Percentiles rank a stretch among this genome's conserved stretches.
Evolutionary conservation across 805 yeast genomes (phyloP).

Genomic region (Sugiyamaella floridensis): DNA sequence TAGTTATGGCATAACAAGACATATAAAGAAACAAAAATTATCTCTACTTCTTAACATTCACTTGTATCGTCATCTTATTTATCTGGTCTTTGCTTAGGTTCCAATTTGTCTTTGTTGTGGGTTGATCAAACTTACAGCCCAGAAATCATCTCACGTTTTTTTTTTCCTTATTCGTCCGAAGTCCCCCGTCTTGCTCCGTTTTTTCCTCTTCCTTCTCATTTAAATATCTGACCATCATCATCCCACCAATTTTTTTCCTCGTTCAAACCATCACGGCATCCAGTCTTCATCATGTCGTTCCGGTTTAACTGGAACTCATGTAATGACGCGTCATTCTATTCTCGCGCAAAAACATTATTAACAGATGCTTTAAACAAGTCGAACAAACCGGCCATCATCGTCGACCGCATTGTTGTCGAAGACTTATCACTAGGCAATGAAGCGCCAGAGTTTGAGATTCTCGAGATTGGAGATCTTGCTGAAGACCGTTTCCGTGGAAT

Average conservation of each 20-base stretch:
- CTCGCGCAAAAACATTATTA: conserved; percentile 44
- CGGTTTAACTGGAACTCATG: conserved; percentile 74
- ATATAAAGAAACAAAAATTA: no score
- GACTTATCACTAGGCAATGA: conserved; percentile 65
- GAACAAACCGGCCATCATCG: conserved; percentile 31
- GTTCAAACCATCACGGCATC: background rate
- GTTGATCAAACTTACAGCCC: no score
- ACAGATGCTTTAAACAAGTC: conserved; percentile 31
- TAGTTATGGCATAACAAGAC: no score
- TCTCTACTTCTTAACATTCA: no score
- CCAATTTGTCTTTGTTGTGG: no score
- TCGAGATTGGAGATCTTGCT: conserved; percentile 70
- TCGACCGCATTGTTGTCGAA: conserved; percentile 48
- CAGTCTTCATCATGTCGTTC: conserved; percentile 32
- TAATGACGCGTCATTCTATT: conserved; percentile 55
- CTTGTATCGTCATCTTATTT: no score
- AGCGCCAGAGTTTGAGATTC: conserved; percentile 68
- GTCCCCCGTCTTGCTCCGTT: background rate
- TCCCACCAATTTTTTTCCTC: background rate
- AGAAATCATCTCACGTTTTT: no score
- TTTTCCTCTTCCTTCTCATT: background rate
- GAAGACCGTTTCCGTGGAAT: conserved; percentile 48
- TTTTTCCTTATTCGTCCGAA: background rate
- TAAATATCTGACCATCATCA: background rate
- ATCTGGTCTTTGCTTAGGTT: no score